Evolutionary conservation across 2,329 filamentous ascomycete species (phyloP).

Genomic region (Epicoccum nigrum): DNA sequence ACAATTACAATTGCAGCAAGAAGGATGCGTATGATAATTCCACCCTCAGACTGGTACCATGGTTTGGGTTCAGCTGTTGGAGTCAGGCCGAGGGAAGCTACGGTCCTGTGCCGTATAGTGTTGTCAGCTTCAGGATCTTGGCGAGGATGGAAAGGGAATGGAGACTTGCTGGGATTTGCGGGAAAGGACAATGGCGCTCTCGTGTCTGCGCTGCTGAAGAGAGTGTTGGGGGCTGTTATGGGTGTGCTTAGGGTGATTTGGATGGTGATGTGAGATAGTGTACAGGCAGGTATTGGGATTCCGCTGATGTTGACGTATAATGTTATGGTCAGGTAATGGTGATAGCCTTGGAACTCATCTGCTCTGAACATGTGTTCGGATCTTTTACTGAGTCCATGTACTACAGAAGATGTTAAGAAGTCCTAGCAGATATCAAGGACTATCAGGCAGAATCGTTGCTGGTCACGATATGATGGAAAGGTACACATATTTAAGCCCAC

Average conservation of each 20-base stretch:
- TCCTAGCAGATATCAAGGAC: too few relatives aligned
- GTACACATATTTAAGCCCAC: too few relatives aligned
- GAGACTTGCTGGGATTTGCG: neutral
- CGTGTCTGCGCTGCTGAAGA: neutral
- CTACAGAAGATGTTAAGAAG: too few relatives aligned
- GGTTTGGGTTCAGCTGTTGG: neutral
- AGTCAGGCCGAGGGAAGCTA: neutral
- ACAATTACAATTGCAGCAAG: neutral
- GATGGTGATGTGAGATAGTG: neutral
- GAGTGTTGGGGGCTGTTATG: neutral
- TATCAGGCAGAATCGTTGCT: too few relatives aligned
- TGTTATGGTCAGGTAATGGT: too few relatives aligned
- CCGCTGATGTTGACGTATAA: too few relatives aligned
- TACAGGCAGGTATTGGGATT: too few relatives aligned
- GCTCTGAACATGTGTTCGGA: too few relatives aligned
- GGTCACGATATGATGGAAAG: too few relatives aligned
- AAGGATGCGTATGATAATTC: neutral
- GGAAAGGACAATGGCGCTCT: neutral
- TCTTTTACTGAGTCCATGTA: neutral
- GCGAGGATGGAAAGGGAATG: neutral
- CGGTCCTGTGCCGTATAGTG: neutral
- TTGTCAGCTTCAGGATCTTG: neutral
- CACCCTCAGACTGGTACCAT: neutral
- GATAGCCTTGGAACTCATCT: too few relatives aligned
- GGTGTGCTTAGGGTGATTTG: neutral